Conservation (phyloP, 176 grass and related monocot species). For the Triticum monococcum region DNA sequence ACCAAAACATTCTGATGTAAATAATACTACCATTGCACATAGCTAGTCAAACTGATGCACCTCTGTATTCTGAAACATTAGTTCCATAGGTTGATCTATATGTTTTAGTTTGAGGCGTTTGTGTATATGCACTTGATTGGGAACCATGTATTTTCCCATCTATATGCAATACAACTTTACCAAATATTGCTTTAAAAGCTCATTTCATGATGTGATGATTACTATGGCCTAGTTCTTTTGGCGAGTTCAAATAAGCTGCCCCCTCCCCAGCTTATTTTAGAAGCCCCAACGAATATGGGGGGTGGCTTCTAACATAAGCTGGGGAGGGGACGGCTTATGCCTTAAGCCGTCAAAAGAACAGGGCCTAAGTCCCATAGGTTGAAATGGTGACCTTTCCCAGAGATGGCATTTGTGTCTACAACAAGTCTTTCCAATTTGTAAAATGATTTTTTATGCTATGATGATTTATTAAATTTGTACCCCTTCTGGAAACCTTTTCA, state of each 20-base stretch:
- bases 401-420: background rate
- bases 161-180: background rate
- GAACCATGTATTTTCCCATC: background rate
- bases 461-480: background rate
- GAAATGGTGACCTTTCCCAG: background rate
- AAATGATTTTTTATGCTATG: background rate
- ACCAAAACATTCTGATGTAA: background rate
- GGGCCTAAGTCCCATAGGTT: background rate
- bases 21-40: slow-evolving; percentile 14
- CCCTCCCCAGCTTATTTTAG: no score
- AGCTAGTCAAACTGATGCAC: background rate
- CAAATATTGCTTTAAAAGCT: background rate
- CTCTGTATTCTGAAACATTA: slow-evolving; percentile 1
- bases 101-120: background rate
- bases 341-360: no score
- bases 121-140: background rate
- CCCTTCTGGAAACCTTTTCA: background rate
- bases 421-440: background rate
- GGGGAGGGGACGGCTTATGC: no score
- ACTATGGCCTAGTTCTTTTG: background rate
- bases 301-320: no score
- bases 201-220: background rate
- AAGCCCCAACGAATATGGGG: no score
- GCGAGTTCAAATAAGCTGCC: no score
- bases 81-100: background rate